phyloP scores from a whole-genome alignment of 805 yeast species.

The Teunomyces pallodes region DNA sequence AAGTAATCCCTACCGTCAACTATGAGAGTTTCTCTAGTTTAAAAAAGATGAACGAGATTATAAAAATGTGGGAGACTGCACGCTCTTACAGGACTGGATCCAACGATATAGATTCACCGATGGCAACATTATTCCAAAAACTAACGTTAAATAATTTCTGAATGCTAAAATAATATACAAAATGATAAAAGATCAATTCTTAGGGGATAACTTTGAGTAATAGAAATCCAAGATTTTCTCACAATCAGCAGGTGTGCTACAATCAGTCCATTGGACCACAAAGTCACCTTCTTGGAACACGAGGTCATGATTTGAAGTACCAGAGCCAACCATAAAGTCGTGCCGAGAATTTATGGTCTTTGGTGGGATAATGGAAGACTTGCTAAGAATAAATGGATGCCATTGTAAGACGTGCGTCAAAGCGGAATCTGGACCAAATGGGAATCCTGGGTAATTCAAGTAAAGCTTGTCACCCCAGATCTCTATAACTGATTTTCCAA shows the following conservation, averaged over 20 bases:
- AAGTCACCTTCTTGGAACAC: conserved; percentile 66
- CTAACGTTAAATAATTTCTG: conserved; percentile 17
- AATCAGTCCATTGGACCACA: conserved; percentile 59
- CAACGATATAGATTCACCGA: conserved; percentile 3
- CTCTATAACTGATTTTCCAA: conserved; percentile 71
- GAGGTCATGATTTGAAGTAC: conserved; percentile 12
- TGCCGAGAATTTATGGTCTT: conserved; percentile 35
- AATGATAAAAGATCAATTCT: neutral
- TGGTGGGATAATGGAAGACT: conserved; percentile 66
- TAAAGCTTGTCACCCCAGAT: conserved; percentile 74
- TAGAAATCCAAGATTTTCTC: conserved; percentile 39
- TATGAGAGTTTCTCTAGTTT: conserved; percentile 24
- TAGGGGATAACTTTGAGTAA: conserved; percentile 1
- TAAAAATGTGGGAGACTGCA: conserved; percentile 28
- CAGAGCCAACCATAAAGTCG: conserved; percentile 11
- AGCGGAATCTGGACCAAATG: conserved; percentile 60
- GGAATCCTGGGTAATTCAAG: conserved; percentile 63
- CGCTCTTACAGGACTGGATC: conserved; percentile 12
- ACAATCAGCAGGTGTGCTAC: conserved; percentile 52
- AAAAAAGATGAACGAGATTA: conserved; percentile 30
- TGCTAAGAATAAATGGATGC: conserved; percentile 82
- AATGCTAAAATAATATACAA: conserved; percentile 4
- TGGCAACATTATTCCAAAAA: conserved; percentile 4
- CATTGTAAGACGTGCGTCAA: conserved; percentile 87
- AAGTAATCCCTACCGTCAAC: conserved; percentile 80